These are phyloP conservation scores for Cajanus cajan DNA, from an alignment of 306 rosid genomes.

Conservation along the genomic window DNA sequence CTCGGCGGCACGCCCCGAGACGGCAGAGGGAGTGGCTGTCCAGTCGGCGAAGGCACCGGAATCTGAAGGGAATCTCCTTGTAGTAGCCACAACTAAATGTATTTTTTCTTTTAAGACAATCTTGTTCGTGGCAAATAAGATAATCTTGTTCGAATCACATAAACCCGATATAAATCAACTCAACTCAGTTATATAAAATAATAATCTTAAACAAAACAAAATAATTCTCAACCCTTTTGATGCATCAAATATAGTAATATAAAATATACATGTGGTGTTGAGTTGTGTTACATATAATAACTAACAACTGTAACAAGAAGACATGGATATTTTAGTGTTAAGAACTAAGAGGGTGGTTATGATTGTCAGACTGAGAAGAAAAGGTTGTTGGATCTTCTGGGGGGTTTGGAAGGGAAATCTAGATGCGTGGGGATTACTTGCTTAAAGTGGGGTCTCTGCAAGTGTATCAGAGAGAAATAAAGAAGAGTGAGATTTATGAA, in stretches of 20 bases:
- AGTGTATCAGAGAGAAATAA: neutral
- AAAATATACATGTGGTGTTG: neutral
- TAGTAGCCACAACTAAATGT: slow-evolving; percentile 95
- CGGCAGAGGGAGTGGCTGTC: slow-evolving; percentile 61
- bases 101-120: neutral
- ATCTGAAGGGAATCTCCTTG: slow-evolving; percentile 89
- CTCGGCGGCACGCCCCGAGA: slow-evolving; percentile 40
- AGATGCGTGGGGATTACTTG: neutral
- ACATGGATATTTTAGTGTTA: neutral
- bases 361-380: neutral
- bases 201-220: too few species aligned
- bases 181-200: too few species aligned
- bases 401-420: neutral
- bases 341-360: neutral
- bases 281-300: neutral
- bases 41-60: slow-evolving; percentile 96
- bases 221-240: too few species aligned
- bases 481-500: neutral
- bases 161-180: neutral
- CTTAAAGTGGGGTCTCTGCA: slow-evolving; percentile 57
- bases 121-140: neutral
- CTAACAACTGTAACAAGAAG: neutral
- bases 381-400: neutral
- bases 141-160: neutral
- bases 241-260: too few species aligned